Evolutionary conservation across 2,329 filamentous ascomycete species (phyloP), one percentile per base, ranked within the genome.

Genomic region (Penicillium janthinellum): DNA sequence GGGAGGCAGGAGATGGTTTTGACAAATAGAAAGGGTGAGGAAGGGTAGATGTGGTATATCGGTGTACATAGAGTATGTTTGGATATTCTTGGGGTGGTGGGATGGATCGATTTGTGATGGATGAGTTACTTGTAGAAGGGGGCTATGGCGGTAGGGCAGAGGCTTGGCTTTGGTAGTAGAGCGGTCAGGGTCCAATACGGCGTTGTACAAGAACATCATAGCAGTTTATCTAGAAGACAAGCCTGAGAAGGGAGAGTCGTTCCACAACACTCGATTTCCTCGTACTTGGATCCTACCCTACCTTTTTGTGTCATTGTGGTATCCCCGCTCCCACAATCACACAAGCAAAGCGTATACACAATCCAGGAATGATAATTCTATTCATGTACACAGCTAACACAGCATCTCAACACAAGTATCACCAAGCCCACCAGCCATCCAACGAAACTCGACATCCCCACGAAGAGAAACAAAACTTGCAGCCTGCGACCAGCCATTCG

Each of bases 1-100:
- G 72, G 63, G 49, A 78, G 44, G 35, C 56, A 57, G 50, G 57
- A 61, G 48, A 73, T 73, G 70, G 60, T 67, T 38, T 34, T 11
- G 25, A 54, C 39, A 38, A 48, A 12, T 5, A 1, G 52, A 15
- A 28, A n/a, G 11, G 31, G 20, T 17, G 12, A 15, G 17, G 35
- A 10, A 6, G 17, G 22, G 22, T 22, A 22, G 22, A 22, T 22
- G 3, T 22, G 22, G 22, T 22, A 3, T 22, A 22, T 22, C 3
- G 22, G 22, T 14, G 47, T 22, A 5, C 15, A 35, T 17, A 11
- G 20, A 12, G 25, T 15, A 17, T 34, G 20, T 11, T 11, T 34
- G 38, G 7, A 44, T n/a, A 28, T n/a, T 25, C 14, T 31, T 25
- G 22, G 11, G 12, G 6, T 47, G 3, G 38, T 41, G n/a, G 38